phyloP scores from a whole-genome alignment of 1,284 basidiomycete genomes.

The Kwoniella shivajii region DNA sequence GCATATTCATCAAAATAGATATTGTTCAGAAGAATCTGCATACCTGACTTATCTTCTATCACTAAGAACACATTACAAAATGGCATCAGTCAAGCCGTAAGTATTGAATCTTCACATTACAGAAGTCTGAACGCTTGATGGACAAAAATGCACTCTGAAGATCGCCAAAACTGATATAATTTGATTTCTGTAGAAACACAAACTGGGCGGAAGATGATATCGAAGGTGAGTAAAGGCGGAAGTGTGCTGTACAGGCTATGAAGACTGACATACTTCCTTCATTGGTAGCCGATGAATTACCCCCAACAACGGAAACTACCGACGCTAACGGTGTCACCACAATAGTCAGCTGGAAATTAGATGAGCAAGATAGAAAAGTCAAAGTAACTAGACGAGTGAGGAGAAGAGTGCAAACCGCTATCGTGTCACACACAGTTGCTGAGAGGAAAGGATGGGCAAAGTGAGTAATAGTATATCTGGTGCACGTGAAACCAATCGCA shows the following conservation, averaged over 20 bases:
- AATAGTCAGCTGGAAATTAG: constrained; percentile 77
- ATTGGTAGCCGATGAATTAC: constrained; percentile 29
- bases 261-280: neutral
- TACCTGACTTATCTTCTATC: too few species aligned
- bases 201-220: constrained; percentile 36
- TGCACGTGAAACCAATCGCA: neutral
- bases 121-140: neutral
- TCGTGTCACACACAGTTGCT: constrained; percentile 90
- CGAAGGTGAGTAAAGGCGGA: constrained; percentile 22
- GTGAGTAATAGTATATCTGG: constrained; percentile 34
- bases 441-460: constrained; percentile 92
- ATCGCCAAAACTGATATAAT: neutral
- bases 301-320: constrained; percentile 62
- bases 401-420: constrained; percentile 84
- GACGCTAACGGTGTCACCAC: constrained; percentile 90
- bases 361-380: constrained; percentile 93
- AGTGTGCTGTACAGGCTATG: neutral
- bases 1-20: neutral
- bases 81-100: constrained; percentile 18
- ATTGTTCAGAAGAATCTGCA: too few species aligned
- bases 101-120: neutral
- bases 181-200: constrained; percentile 16
- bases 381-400: constrained; percentile 90
- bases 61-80: constrained; percentile 8
- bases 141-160: too few species aligned